Conservation (phyloP, 1,139 yeast genomes). For the Scheffersomyces parashehatae region DNA sequence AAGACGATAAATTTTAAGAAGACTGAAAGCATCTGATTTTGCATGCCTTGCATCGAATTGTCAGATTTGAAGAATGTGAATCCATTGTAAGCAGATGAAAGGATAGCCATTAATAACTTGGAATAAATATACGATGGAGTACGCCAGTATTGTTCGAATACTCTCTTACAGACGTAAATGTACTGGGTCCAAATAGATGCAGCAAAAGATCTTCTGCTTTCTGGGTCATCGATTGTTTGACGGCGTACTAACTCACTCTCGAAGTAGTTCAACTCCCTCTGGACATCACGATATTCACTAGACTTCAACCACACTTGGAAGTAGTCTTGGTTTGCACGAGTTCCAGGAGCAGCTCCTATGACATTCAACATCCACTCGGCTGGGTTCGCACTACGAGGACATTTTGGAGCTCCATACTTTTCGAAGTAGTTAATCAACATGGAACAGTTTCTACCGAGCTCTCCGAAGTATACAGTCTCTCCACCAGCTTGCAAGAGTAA, state of each 20-base stretch:
- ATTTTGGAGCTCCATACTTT: conserved; percentile 17
- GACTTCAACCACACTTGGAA: conserved; percentile 19
- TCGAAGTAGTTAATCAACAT: conserved; percentile 11
- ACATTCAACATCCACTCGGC: conserved; percentile 21
- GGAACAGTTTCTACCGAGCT: conserved; percentile 10
- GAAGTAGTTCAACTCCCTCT: conserved; percentile 13
- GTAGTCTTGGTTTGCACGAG: conserved; percentile 18
- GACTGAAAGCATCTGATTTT: conserved; percentile 19
- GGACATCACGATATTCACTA: conserved; percentile 12
- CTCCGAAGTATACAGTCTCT: conserved; percentile 10
- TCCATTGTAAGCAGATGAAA: conserved; percentile 18
- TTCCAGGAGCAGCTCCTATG: conserved; percentile 20
- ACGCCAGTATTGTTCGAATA: conserved; percentile 18
- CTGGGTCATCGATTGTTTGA: conserved; percentile 12
- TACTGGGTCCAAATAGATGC: conserved; percentile 14
- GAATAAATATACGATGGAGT: conserved; percentile 18
- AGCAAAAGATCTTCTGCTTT: conserved; percentile 13
- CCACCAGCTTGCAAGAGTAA: conserved; percentile 14
- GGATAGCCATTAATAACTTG: conserved; percentile 15
- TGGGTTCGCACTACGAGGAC: conserved; percentile 20
- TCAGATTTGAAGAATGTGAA: conserved; percentile 19
- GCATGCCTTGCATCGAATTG: conserved; percentile 17
- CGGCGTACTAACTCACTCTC: conserved; percentile 13
- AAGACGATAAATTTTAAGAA: conserved; percentile 11
- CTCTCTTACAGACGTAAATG: conserved; percentile 14